Evolutionary conservation across 345 rosid species (phyloP), one percentile per base, ranked within the genome.

Genomic region (Arabidopsis arenosa): DNA sequence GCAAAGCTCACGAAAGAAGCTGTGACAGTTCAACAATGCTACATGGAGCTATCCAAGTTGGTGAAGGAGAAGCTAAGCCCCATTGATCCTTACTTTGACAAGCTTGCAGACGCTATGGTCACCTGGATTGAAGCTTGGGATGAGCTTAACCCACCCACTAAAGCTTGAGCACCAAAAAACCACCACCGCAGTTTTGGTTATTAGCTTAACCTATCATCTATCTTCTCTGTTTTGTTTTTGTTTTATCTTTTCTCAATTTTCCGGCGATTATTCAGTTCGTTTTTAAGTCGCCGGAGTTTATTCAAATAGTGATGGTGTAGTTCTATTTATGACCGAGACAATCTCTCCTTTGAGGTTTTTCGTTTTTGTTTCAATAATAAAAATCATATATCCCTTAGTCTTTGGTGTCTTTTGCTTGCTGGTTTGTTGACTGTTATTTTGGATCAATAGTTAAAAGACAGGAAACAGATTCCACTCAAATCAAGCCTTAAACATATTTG

Each of bases 121-220:
- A 90, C 96, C 18, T 92, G 97, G 97, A 85, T 92, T 11, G 97
- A 88, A 59, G 96, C 96, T 8, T 92, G 97, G 97, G 96, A 89
- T 66, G 97, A 92, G 79, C 88, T 89, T 79, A 92, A 92, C 90
- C 91, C 91, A 41, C 60, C 81, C 17, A 14, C 74, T 3, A 73
- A 73, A 53, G 81, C 78, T 79, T 79, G 78, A 79, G 74, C 74
- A 66, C 73, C 76, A 13, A 55, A 57, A 44, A 15, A 56, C 69
- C 36, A 67, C 70, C 73, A 63, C 72, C 67, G 10, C 77, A 78
- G 81, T 78, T 78, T 78, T 78, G 81, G 77, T 73, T 73, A 53
- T 78, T 78, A 78, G 81, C 78, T 72, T 53, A 78, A 64, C 30
- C 54, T 77, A 66, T 67, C 68, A 72, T 78, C 74, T 59, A 32